A percentile compares a stretch with the other conserved stretches of the same genome.
Evolutionary conservation across 441 rosid species (phyloP).

Genomic region (Pelargonium citronellum): DNA sequence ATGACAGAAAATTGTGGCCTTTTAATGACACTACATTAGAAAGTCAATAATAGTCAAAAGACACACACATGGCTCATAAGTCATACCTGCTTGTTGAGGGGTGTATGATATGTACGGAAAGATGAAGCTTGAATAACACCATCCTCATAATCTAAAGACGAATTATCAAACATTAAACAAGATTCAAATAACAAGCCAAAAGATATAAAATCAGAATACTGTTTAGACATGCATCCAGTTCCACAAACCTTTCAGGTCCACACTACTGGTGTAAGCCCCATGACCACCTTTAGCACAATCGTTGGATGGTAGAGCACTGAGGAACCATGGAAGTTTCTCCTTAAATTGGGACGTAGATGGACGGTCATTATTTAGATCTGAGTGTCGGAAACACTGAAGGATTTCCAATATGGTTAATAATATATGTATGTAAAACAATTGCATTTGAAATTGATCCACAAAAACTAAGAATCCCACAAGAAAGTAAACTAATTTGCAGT

Average conservation of each 20-base stretch:
- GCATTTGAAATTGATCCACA: constrained; percentile 9
- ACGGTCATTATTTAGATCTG: constrained; percentile 76
- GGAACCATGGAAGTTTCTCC: constrained; percentile 98
- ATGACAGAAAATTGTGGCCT: constrained; percentile 19
- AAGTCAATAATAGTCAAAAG: constrained; percentile 9
- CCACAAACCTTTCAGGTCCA: constrained; percentile 68
- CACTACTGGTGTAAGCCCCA: constrained; percentile 91
- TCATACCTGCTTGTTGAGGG: constrained; percentile 85
- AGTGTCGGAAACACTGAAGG: constrained; percentile 86
- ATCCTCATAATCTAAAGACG: constrained; percentile 56
- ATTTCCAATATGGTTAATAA: constrained; percentile 21
- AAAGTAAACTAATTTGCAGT: constrained; percentile 13
- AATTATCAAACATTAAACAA: constrained; percentile 2
- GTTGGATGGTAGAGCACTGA: constrained; percentile 82
- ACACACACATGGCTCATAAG: background rate
- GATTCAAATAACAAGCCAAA: background rate
- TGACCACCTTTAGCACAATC: constrained; percentile 99
- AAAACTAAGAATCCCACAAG: constrained; percentile 4
- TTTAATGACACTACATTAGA: too few species aligned
- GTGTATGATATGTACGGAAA: constrained; percentile 98
- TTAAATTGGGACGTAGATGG: constrained; percentile 79
- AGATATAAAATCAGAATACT: background rate
- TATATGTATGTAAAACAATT: constrained; percentile 13
- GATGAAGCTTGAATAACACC: constrained; percentile 89
- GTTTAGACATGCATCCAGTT: constrained; percentile 6